These are phyloP conservation scores for Hippophae gyantsensis DNA, from an alignment of 306 rosid genomes.

Conservation along the genomic window DNA sequence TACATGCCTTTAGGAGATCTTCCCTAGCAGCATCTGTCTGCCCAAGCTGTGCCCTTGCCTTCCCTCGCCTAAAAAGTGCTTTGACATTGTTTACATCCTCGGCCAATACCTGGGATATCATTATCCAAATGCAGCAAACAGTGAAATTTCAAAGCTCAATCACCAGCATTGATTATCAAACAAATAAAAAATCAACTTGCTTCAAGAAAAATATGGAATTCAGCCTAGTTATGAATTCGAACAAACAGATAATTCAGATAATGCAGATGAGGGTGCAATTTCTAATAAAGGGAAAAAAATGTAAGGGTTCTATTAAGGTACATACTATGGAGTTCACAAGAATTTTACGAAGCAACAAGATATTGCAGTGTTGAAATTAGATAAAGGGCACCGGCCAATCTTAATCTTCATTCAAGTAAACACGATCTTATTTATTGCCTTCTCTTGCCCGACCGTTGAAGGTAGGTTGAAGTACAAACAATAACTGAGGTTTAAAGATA, in stretches of 20 bases:
- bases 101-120: conserved; percentile 51
- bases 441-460: no score
- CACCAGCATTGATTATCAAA: not conserved
- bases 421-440: no score
- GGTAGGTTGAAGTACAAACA: no score
- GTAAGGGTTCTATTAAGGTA: not conserved
- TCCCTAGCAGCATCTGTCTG: conserved; percentile 79
- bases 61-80: conserved; percentile 84
- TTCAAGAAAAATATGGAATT: not conserved
- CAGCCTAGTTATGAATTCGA: not conserved
- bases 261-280: not conserved
- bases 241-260: not conserved
- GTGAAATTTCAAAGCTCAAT: not conserved
- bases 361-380: no score
- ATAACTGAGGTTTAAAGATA: no score
- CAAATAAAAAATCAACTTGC: conserved; percentile 3
- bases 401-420: no score
- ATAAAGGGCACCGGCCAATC: no score
- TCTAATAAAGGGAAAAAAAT: not conserved
- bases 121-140: conserved; percentile 2
- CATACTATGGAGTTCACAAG: not conserved
- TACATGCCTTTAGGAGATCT: conserved; percentile 62
- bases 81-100: conserved; percentile 81
- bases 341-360: not conserved
- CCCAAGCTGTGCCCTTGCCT: conserved; percentile 85